Conservation (phyloP, 176 grass and related monocot genomes). For the Saccharum spontaneum region DNA sequence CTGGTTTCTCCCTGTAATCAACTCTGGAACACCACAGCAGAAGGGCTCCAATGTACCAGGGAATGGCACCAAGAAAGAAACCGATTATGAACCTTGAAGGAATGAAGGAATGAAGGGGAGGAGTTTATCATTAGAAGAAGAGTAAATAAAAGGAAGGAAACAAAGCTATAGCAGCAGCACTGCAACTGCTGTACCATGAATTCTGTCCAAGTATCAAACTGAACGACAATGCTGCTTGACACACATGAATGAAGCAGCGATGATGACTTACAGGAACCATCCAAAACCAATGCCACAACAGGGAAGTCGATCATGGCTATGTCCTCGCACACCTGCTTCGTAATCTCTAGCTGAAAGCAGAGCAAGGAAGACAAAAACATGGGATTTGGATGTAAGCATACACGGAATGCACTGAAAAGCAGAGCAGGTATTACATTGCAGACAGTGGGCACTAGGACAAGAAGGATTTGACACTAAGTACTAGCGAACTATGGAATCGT, state of each 20-base stretch:
- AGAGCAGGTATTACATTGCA: background rate
- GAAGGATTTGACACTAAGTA: background rate
- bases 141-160: background rate
- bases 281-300: slow-evolving; percentile 84
- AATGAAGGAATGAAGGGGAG: too few species aligned
- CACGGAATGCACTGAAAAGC: background rate
- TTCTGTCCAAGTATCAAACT: background rate
- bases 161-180: slow-evolving; percentile 17
- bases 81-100: slow-evolving; percentile 84
- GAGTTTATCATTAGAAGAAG: background rate
- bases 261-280: slow-evolving; percentile 86
- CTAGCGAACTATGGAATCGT: background rate
- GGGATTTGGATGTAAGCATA: background rate
- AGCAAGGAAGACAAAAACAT: slow-evolving; percentile 1
- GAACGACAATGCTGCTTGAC: background rate
- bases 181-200: background rate
- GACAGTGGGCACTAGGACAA: background rate
- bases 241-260: background rate
- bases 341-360: slow-evolving; percentile 46
- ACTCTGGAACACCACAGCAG: slow-evolving; percentile 61
- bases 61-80: slow-evolving; percentile 84
- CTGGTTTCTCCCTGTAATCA: slow-evolving; percentile 82
- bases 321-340: slow-evolving; percentile 44
- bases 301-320: slow-evolving; percentile 50
- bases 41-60: slow-evolving; percentile 89